Evolutionary conservation across 1,284 basidiomycete species (phyloP).

Genomic region (Boletus smithii): DNA sequence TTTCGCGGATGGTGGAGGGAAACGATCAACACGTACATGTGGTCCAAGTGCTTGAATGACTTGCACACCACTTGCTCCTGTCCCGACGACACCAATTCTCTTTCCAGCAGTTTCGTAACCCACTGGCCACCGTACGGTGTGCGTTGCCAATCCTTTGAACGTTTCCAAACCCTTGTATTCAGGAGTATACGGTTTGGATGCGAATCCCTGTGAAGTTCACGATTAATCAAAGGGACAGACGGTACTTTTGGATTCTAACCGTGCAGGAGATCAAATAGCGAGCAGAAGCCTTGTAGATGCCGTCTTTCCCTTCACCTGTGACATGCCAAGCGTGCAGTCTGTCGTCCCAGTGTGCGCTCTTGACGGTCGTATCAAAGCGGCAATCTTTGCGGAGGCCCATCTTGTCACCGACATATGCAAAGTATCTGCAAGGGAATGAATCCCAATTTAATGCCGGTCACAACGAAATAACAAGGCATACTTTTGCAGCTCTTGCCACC

Average conservation of each 20-base stretch:
- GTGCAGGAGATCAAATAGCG: slow-evolving; percentile 10
- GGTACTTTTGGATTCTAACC: background rate
- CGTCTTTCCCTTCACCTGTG: slow-evolving; percentile 3
- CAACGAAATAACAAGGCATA: background rate
- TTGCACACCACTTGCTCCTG: slow-evolving; percentile 15
- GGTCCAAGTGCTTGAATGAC: slow-evolving; percentile 12
- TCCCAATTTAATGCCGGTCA: background rate
- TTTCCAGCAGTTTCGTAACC: slow-evolving; percentile 10
- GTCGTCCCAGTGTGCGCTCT: slow-evolving; percentile 12
- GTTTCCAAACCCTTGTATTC: slow-evolving; percentile 6
- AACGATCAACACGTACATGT: slow-evolving; percentile 3
- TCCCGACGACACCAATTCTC: slow-evolving; percentile 13
- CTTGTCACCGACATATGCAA: slow-evolving; percentile 10
- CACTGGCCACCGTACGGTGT: slow-evolving; percentile 10
- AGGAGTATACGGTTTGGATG: slow-evolving; percentile 10
- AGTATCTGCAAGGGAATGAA: slow-evolving; percentile 6
- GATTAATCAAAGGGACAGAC: background rate
- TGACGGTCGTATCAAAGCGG: slow-evolving; percentile 13
- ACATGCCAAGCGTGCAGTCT: slow-evolving; percentile 9
- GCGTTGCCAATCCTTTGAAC: slow-evolving; percentile 4
- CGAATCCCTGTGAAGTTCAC: slow-evolving; percentile 3
- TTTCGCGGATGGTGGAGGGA: background rate
- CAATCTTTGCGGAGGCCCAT: slow-evolving; percentile 11
- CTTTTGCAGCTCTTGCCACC: slow-evolving; percentile 11
- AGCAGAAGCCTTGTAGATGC: slow-evolving; percentile 3